A percentile compares a stretch with the other conserved stretches of the same genome.
phyloP scores from a whole-genome alignment of 768 basidiomycete genomes.

The Termitomyces sp. region DNA sequence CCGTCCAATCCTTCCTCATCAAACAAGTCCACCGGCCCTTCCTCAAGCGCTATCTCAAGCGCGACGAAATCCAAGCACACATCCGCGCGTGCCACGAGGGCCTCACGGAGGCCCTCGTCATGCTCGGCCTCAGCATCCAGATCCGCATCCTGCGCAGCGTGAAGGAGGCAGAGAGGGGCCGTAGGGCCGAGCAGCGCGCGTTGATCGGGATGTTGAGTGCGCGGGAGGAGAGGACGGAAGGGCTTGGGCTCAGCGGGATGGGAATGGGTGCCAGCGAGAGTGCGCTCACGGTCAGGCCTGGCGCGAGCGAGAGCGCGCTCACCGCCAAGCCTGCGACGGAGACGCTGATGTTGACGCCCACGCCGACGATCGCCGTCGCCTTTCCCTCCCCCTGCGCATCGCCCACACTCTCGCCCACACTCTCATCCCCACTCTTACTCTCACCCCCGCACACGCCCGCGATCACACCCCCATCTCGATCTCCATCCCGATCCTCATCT shows the following conservation, averaged over 20 bases:
- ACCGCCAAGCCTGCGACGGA: not conserved
- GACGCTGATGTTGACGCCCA: too few relatives aligned
- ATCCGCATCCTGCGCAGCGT: constrained; percentile 49
- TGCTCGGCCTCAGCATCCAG: constrained; percentile 55
- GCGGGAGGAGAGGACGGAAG: not conserved
- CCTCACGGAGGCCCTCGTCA: constrained; percentile 52
- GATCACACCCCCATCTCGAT: not conserved
- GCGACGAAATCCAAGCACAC: constrained; percentile 58
- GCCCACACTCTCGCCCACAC: not conserved
- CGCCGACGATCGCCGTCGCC: not conserved
- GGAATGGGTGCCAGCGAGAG: not conserved
- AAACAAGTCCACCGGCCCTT: constrained; percentile 66
- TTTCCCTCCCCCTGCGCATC: not conserved
- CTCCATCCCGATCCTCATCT: not conserved
- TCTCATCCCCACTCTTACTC: too few relatives aligned
- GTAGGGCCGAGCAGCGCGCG: constrained; percentile 25
- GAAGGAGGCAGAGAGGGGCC: constrained; percentile 25
- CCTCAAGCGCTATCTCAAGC: constrained; percentile 71
- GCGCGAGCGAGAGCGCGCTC: not conserved
- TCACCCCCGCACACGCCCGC: not conserved
- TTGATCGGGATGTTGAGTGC: constrained; percentile 18
- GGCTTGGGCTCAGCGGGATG: not conserved
- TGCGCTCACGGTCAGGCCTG: not conserved
- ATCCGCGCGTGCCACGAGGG: constrained; percentile 47
- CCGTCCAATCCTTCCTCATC: constrained; percentile 45